Conservation (phyloP, 169 alveolate species). For the Cryptosporidium meleagridis region DNA sequence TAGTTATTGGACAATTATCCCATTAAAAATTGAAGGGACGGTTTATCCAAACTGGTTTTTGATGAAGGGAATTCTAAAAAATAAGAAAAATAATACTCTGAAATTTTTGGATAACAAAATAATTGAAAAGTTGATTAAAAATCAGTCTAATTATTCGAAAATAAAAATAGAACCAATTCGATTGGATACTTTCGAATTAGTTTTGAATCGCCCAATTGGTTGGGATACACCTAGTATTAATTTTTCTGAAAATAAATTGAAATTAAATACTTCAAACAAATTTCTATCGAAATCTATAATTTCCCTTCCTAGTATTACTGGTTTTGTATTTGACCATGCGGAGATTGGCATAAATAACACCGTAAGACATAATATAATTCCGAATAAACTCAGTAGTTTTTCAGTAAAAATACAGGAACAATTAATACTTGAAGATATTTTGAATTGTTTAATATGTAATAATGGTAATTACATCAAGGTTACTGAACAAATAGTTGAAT, state of each 20-base stretch:
- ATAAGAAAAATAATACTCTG: not conserved
- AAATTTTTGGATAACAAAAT: not conserved
- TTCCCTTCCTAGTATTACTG: not conserved
- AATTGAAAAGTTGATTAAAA: not conserved
- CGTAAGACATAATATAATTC: not conserved
- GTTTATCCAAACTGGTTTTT: slow-evolving; percentile 50
- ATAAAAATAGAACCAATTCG: slow-evolving; percentile 3
- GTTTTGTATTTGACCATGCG: slow-evolving; percentile 62
- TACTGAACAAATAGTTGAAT: slow-evolving; percentile 1
- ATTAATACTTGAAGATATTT: slow-evolving; percentile 51
- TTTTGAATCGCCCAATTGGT: slow-evolving; percentile 58
- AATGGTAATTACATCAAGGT: slow-evolving; percentile 47
- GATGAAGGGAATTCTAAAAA: not conserved
- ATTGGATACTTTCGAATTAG: not conserved
- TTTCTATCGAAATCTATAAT: not conserved
- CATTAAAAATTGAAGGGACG: not conserved
- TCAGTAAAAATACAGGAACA: slow-evolving; percentile 54
- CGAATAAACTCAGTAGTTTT: not conserved
- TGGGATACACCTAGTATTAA: slow-evolving; percentile 3
- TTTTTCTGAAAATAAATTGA: not conserved
- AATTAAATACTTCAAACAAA: not conserved
- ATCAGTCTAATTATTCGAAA: too few relatives aligned
- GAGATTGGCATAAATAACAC: not conserved
- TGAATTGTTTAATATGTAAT: slow-evolving; percentile 21
- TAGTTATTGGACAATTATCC: slow-evolving; percentile 40